A percentile compares a stretch with the other conserved stretches of the same genome.
These are phyloP conservation scores for Paraconiothyrium brasiliense DNA, from an alignment of 2,329 filamentous ascomycete species.

Conservation along the genomic window DNA sequence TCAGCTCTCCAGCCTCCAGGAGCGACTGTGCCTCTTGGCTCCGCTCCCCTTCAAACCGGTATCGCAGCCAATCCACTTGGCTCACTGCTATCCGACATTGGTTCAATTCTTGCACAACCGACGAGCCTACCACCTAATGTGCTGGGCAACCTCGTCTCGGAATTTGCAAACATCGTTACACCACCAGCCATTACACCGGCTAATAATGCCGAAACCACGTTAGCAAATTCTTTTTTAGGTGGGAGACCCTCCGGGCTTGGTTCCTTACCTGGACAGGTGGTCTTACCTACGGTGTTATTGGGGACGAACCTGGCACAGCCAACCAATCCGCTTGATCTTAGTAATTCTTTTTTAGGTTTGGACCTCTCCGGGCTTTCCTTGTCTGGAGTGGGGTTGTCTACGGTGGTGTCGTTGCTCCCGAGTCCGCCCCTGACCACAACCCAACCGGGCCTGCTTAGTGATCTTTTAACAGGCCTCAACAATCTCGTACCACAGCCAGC, in stretches of 20 bases:
- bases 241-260: constrained; percentile 1
- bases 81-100: background rate
- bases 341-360: background rate
- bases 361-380: background rate
- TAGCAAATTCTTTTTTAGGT: constrained; percentile 5
- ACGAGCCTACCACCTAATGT: background rate
- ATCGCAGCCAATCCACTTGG: background rate
- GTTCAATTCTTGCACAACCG: background rate
- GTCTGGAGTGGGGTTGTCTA: background rate
- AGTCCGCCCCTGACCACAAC: background rate
- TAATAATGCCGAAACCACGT: background rate
- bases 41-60: background rate
- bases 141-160: background rate
- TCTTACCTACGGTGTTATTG: background rate
- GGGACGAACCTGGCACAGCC: background rate
- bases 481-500: background rate
- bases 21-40: background rate
- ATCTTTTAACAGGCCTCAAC: background rate
- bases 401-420: background rate
- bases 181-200: background rate
- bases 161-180: background rate
- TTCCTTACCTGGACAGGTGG: constrained; percentile 2
- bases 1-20: background rate
- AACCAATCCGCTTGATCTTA: background rate
- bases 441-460: background rate